Conservation (phyloP, 2,329 filamentous ascomycete genomes). For the Dothideomycetes sp. region DNA sequence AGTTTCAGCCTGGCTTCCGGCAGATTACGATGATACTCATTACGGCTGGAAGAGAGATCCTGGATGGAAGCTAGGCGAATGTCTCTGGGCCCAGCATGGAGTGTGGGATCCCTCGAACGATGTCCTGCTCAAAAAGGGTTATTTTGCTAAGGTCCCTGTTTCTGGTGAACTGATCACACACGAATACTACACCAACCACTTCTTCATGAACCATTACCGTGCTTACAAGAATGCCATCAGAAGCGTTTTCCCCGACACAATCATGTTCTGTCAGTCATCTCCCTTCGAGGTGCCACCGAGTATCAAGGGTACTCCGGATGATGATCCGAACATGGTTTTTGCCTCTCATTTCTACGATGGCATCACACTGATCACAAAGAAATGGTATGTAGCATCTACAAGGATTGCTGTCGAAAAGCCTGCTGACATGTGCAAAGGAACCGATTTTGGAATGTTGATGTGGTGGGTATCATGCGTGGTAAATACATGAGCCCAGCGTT, state of each 20-base stretch:
- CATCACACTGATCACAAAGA: constrained; percentile 93
- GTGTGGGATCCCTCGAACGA: constrained; percentile 83
- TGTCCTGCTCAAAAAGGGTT: constrained; percentile 69
- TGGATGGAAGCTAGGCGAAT: constrained; percentile 87
- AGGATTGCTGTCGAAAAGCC: too few species aligned
- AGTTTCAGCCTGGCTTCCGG: constrained; percentile 71
- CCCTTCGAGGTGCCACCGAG: constrained; percentile 83
- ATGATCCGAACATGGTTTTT: constrained; percentile 84
- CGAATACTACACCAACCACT: constrained; percentile 78
- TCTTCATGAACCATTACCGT: constrained; percentile 81
- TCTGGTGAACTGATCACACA: constrained; percentile 70
- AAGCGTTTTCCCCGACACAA: constrained; percentile 64
- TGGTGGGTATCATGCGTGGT: constrained; percentile 82
- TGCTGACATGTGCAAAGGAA: constrained; percentile 47
- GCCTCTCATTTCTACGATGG: constrained; percentile 96
- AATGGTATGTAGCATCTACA: constrained; percentile 53
- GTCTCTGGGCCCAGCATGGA: constrained; percentile 92
- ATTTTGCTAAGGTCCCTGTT: constrained; percentile 71
- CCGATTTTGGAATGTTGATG: constrained; percentile 91
- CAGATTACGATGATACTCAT: constrained; percentile 71
- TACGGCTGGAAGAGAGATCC: constrained; percentile 88
- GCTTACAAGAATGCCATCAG: constrained; percentile 67
- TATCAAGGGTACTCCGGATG: constrained; percentile 79
- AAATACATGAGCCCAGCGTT: constrained; percentile 83
- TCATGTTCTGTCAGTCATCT: constrained; percentile 85